These are phyloP conservation scores for Neopestalotiopsis sp. DNA, from an alignment of 2,329 filamentous ascomycete genomes.

Conservation along the genomic window DNA sequence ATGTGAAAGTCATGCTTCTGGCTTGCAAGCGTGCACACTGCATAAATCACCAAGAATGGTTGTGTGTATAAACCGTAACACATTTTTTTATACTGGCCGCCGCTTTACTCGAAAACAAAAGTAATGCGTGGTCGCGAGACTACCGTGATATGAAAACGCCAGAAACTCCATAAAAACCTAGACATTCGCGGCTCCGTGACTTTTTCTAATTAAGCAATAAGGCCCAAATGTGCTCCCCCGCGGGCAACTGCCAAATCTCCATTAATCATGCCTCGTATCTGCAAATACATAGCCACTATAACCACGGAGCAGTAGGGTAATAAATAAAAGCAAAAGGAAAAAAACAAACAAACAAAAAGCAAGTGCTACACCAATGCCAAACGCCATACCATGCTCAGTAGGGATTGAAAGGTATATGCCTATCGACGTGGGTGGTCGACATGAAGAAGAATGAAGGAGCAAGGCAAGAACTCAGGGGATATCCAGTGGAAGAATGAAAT, in stretches of 20 bases:
- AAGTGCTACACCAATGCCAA: slow-evolving; percentile 8
- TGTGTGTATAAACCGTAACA: neutral
- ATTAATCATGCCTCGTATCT: slow-evolving; percentile 36
- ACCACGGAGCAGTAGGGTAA: neutral
- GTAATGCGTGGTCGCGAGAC: neutral
- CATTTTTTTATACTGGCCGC: neutral
- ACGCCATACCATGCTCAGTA: slow-evolving; percentile 17
- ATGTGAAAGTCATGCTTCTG: neutral
- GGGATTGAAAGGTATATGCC: slow-evolving; percentile 11
- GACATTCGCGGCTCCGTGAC: slow-evolving; percentile 4
- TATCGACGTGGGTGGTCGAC: neutral
- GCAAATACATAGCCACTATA: slow-evolving; percentile 22
- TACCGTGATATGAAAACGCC: slow-evolving; percentile 6
- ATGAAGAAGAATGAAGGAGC: neutral
- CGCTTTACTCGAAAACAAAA: neutral
- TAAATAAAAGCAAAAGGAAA: neutral
- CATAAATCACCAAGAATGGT: neutral
- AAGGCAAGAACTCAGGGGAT: slow-evolving; percentile 16
- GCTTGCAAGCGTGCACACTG: neutral
- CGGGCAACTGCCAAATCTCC: slow-evolving; percentile 21
- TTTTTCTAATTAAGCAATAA: slow-evolving; percentile 24
- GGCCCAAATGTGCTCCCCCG: slow-evolving; percentile 18
- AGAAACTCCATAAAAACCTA: slow-evolving; percentile 8
- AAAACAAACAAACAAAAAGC: neutral
- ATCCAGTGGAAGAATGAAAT: slow-evolving; percentile 8